Evolutionary conservation across 1,284 basidiomycete genomes (phyloP).

Genomic region (Rhodotorula sp.): DNA sequence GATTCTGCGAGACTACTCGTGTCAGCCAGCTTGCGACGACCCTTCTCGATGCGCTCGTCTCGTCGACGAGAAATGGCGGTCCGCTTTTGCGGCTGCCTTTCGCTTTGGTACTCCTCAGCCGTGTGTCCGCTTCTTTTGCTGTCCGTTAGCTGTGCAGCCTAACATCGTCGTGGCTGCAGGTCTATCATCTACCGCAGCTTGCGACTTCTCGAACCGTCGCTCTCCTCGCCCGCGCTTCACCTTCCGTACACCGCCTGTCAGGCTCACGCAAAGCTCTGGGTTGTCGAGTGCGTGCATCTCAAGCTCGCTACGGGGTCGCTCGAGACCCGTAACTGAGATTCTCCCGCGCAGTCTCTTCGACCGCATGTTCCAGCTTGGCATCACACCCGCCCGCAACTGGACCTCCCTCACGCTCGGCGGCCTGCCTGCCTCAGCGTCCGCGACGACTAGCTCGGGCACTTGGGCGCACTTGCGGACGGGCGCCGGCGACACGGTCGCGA

Average conservation of each 20-base stretch:
- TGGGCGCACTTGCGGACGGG: background rate
- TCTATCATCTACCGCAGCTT: conserved; percentile 86
- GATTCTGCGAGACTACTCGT: conserved; percentile 81
- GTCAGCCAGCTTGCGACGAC: conserved; percentile 73
- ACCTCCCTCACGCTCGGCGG: conserved; percentile 14
- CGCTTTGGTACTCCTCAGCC: conserved; percentile 65
- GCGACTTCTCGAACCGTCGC: conserved; percentile 71
- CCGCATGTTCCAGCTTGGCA: conserved; percentile 20
- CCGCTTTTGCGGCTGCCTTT: conserved; percentile 67
- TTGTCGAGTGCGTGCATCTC: conserved; percentile 17
- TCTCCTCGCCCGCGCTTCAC: conserved; percentile 62
- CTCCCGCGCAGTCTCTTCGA: conserved; percentile 13
- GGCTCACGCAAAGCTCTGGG: conserved; percentile 58
- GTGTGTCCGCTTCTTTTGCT: conserved; percentile 40
- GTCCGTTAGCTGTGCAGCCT: conserved; percentile 15
- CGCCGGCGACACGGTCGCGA: background rate
- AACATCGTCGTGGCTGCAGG: conserved; percentile 62
- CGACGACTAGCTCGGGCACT: background rate
- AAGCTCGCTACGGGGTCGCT: too few relatives aligned
- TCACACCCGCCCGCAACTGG: conserved; percentile 25
- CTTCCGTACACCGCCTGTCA: conserved; percentile 82
- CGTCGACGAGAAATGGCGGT: conserved; percentile 90
- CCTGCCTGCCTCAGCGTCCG: background rate
- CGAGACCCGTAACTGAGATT: too few relatives aligned
- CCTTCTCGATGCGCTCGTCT: conserved; percentile 71